Base-by-base conservation (phyloP, 2,329 filamentous ascomycete species). In the Aspergillus sp. region DNA sequence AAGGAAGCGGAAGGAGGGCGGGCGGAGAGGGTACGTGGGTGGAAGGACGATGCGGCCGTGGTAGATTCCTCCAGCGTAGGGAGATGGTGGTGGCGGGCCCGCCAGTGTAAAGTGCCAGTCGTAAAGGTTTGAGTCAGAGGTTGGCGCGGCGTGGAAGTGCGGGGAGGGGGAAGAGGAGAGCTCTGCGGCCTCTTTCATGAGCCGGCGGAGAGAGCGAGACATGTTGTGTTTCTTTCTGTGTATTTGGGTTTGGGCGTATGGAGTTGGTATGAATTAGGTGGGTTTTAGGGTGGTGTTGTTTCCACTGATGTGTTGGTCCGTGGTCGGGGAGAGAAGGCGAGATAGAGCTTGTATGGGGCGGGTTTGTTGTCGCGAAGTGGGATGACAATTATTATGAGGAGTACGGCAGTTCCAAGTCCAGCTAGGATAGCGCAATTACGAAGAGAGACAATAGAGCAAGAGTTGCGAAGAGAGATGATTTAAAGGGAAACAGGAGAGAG, bases 71-170 rank as follows among this genome's bases (percentile, higher is more conserved):
- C 82, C 79, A 44, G 86, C 85, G 77, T 93, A 97, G 38, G 88
- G 85, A 0, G 91, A 93, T 17, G 84, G 83, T 32, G 85, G 81
- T 0, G 93, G 93, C 0, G 93, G 93, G 0, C 95, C 95, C 51
- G 89, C 86, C n/a, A 99, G 82, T 0, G 95, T 99, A 78, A 98
- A 99, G 80, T 99, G 95, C 95, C 95, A 99, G 77, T 98, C 93
- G 77, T 96, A 96, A 53, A 99, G 87, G 76, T 98, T 92, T 32
- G 85, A 82, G 71, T 98, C 93, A 61, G 93, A 85, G 39, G 78
- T 73, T 0, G 95, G 95, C 4, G 87, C 82, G 41, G 93, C 95
- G 65, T 89, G 85, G 76, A 93, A 96, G 78, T 96, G 91, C 53
- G 90, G 81, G 2, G 91, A 95, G 4, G 93, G 91, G 38, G 89